Evolutionary conservation across 1,139 yeast genomes (phyloP), one percentile per base, ranked within the genome.

Genomic region (Candida albicans): DNA sequence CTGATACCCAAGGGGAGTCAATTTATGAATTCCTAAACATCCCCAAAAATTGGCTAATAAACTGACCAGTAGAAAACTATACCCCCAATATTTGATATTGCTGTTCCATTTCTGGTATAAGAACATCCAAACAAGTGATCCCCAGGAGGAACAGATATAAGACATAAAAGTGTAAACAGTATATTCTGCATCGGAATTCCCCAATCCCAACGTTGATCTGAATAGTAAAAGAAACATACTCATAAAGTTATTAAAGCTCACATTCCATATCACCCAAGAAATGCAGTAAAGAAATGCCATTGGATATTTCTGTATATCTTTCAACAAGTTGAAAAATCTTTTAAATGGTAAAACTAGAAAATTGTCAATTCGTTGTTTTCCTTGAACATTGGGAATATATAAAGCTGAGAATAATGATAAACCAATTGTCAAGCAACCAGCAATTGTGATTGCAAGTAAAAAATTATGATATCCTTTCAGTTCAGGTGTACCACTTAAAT

Each of bases 181-280:
- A 48, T 65, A 73, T 50, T 72, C 74, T 0, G 69, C 49, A 51
- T 71, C 77, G 11, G 75, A 58, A 2, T 52, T 49, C 0, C 76
- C 76, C 25, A 73, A 43, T 0, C 78, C 77, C 44, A 73, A 53
- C 2, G 75, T 68, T 1, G 73, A 58, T 42, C 78, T 59, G 52
- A 73, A 73, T n/a, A 72, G 51, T 9, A 72, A 56, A 4, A 64
- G 64, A 45, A 67, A 71, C 3, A 73, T 65, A 42, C 65, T 59
- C 51, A 71, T 50, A 48, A 70, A 73, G 45, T 70, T 72, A 14
- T 63, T 52, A 42, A 61, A 68, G 8, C 65, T 61, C 9, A 71
- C 67, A 44, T 73, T 70, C 77, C 78, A 73, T 33, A 72, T 58
- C 1, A 72, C 76, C 77, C 77, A 73, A 0, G 71, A 62, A 18